Base-by-base conservation (phyloP, 2,329 filamentous ascomycete genomes). In the Ceratocystis papillata region DNA sequence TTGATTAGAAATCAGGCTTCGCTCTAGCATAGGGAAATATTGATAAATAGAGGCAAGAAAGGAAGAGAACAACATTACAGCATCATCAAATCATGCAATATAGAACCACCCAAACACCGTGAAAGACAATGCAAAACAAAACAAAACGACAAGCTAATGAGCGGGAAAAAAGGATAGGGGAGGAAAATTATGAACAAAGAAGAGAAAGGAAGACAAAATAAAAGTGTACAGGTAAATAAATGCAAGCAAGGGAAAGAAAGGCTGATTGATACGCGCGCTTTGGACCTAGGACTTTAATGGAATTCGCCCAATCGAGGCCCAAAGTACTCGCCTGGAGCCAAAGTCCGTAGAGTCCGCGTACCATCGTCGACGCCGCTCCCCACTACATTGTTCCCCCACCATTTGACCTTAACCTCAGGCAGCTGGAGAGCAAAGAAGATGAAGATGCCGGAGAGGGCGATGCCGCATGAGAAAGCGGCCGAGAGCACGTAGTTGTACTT, bases 401-500 rank as follows among this genome's bases (percentile, higher is more conserved):
- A 81, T 7, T 76, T 69, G 57, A 81, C 70, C 28, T 75, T 71
- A 3, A 76, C 72, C 4, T 74, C 74, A n/a, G 75, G 74, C 69
- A 76, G 79, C 69, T 80, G 76, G 17, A 82, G 72, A 15, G 77
- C 74, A 70, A 83, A 83, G 75, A 83, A 81, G 68, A 83, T 80
- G 69, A 83, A 73, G 68, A 83, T 77, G 63, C 75, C 80, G 0
- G 79, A 73, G 60, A 83, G 77, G 64, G 80, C 80, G 50, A 82
- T 77, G 37, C 77, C 80, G 28, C 77, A 77, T 22, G 76, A 79
- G 72, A 80, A 79, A 15, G 79, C 76, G 17, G 80, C 79, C 6
- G 80, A 80, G 28, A 81, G 74, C 55, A 81, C 79, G 70, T 80
- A 82, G 70, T 81, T 81, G 73, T 82, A 82, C 76, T 75, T 76